Conservation (phyloP, 1,284 basidiomycete species). For the Coriolopsis trogii region DNA sequence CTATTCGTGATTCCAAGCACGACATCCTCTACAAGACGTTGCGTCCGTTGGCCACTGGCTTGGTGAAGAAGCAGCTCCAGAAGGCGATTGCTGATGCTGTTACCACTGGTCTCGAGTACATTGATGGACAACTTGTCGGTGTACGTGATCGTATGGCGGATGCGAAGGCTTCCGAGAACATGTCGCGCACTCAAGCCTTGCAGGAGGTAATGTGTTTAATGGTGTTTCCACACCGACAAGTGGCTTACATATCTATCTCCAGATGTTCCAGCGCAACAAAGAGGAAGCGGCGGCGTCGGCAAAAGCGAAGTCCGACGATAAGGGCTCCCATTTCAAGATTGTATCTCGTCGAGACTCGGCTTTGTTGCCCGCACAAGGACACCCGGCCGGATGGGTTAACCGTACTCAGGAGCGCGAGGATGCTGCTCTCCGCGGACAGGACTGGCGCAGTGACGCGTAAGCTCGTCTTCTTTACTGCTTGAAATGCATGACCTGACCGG, state of each 20-base stretch:
- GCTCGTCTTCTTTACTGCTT: neutral
- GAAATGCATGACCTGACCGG: neutral
- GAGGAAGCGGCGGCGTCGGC: slow-evolving; percentile 48
- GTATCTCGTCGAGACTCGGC: slow-evolving; percentile 66
- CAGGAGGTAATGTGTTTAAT: slow-evolving; percentile 54
- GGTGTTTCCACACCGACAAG: neutral
- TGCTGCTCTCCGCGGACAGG: slow-evolving; percentile 49
- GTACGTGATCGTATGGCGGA: slow-evolving; percentile 78
- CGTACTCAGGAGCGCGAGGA: slow-evolving; percentile 62
- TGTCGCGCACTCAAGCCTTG: slow-evolving; percentile 58
- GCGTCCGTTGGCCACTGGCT: slow-evolving; percentile 70
- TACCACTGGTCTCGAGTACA: slow-evolving; percentile 80
- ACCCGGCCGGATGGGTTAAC: slow-evolving; percentile 75
- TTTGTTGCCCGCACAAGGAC: slow-evolving; percentile 61
- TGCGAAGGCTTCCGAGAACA: slow-evolving; percentile 60
- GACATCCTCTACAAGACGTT: slow-evolving; percentile 88
- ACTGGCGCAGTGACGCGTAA: slow-evolving; percentile 73
- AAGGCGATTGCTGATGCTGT: slow-evolving; percentile 83
- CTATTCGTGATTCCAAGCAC: slow-evolving; percentile 91
- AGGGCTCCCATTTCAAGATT: slow-evolving; percentile 72
- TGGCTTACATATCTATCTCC: neutral
- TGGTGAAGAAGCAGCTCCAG: slow-evolving; percentile 92
- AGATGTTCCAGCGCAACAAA: slow-evolving; percentile 64
- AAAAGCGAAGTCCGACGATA: slow-evolving; percentile 44
- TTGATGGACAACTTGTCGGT: slow-evolving; percentile 85